A percentile compares a stretch with the other conserved stretches of the same genome.
phyloP scores from a whole-genome alignment of 192 early-diverging fungal species.

The Podila minutissima region DNA sequence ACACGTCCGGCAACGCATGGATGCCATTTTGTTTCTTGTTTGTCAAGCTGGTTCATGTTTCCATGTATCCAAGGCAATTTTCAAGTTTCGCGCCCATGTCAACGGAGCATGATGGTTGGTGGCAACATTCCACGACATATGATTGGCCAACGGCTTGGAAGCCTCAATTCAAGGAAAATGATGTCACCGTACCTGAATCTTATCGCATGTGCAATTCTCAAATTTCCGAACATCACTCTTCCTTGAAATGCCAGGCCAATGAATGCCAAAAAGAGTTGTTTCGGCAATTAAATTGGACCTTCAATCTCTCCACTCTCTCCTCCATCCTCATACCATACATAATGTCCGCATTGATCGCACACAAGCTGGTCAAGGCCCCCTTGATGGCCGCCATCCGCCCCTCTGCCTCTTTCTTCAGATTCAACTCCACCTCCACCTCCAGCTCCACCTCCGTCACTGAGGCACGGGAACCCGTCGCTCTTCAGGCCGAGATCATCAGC shows the following conservation, averaged over 20 bases:
- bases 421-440: conserved; percentile 9
- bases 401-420: conserved; percentile 10
- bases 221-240: no score
- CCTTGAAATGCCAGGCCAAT: no score
- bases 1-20: not conserved
- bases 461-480: conserved; percentile 23
- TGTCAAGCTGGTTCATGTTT: not conserved
- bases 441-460: conserved; percentile 40
- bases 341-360: conserved; percentile 35
- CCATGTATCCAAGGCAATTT: no score
- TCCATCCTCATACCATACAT: not conserved
- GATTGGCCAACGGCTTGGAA: no score
- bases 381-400: conserved; percentile 14
- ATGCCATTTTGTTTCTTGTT: not conserved
- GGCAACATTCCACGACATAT: no score
- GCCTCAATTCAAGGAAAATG: no score
- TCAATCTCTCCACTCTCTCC: conserved; percentile 18
- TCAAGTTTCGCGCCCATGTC: not conserved
- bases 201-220: no score
- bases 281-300: not conserved
- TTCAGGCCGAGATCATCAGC: conserved; percentile 52
- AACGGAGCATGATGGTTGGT: no score
- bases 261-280: conserved; percentile 1
- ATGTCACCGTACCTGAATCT: no score
- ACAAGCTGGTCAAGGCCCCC: conserved; percentile 32